Percentiles rank a stretch among this genome's conserved stretches.
phyloP scores from a whole-genome alignment of 2,329 filamentous ascomycete species.

The Dactylellina sp. region DNA sequence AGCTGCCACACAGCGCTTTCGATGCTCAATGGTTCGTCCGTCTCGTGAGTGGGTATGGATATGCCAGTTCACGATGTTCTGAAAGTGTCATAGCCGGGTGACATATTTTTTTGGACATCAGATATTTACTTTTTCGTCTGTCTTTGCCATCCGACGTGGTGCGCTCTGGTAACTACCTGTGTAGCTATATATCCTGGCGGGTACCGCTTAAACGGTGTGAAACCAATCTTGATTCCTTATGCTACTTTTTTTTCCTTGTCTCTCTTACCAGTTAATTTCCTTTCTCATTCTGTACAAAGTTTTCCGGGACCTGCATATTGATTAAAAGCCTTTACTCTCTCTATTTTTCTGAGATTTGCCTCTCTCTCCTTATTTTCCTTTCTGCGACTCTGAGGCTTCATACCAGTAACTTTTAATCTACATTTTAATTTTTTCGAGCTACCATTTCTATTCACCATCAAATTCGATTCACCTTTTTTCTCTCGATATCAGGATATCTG shows the following conservation, averaged over 20 bases:
- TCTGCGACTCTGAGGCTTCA: background rate
- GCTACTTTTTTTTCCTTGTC: background rate
- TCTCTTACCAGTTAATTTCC: background rate
- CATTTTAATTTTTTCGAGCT: conserved; percentile 9
- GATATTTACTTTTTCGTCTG: conserved; percentile 13
- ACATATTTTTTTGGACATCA: conserved; percentile 19
- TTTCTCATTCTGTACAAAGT: conserved; percentile 24
- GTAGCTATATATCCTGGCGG: conserved; percentile 12
- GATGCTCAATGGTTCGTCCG: conserved; percentile 21
- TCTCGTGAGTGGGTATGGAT: conserved; percentile 11
- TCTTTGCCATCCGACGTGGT: conserved; percentile 7
- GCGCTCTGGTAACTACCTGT: background rate
- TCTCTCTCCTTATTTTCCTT: conserved; percentile 4
- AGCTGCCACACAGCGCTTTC: conserved; percentile 31
- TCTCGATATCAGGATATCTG: conserved; percentile 10
- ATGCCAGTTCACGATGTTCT: conserved; percentile 29
- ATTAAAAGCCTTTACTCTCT: conserved; percentile 26
- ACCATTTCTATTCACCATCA: background rate
- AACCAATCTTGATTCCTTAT: conserved; percentile 34
- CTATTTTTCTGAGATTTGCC: background rate
- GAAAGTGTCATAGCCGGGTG: conserved; percentile 20
- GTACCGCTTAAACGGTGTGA: conserved; percentile 9
- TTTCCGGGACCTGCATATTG: conserved; percentile 13
- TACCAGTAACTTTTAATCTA: conserved; percentile 6
- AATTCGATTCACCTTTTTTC: background rate